Evolutionary conservation across 768 basidiomycete genomes (phyloP), one percentile per base, ranked within the genome.

Genomic region (Pleurotus tuber-regium): DNA sequence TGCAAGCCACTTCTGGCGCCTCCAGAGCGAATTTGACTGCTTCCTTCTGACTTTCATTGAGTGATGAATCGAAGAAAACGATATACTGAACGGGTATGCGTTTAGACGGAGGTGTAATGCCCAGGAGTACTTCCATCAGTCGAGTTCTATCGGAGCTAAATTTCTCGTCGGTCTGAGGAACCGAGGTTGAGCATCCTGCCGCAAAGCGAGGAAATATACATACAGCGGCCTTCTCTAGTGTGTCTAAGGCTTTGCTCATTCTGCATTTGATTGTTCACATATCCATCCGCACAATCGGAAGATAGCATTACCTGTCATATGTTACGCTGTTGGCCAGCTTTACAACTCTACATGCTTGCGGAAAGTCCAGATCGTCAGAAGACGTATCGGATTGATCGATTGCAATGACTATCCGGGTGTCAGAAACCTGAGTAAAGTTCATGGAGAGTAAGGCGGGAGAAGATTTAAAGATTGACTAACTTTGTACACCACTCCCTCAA

Each of bases 271-370:
- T 30, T 38, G 11, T 24, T 19, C 29, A n/a, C 21, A 36, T 26
- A 33, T 23, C 18, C 25, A 14, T 5, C 16, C 8, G n/a, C 23
- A 23, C 7, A 16, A 29, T 18, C 2, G 21, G 23, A 42, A 2
- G 14, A 9, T 23, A 30, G 24, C 26, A 55, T 36, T 63, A 83
- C 89, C 94, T 79, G 59, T 94, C 92, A 63, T 89, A 94, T 0
- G 95, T 98, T 12, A 91, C 84, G 50, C 86, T 92, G 59, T 98
- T 98, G 10, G 93, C 93, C 2, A 96, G 75, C 63, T 98, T 98
- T 46, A 98, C 64, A 44, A 94, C 70, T 14, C 90, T 77, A 67
- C 92, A 91, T 43, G 88, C 77, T 60, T 95, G 92, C 4, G 93
- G 91, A 0, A 97, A 64, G 59, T 92, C 88, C 10, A 90, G 69